Base-by-base conservation (phyloP, 2,329 filamentous ascomycete species). In the Cladosporium phlei region DNA sequence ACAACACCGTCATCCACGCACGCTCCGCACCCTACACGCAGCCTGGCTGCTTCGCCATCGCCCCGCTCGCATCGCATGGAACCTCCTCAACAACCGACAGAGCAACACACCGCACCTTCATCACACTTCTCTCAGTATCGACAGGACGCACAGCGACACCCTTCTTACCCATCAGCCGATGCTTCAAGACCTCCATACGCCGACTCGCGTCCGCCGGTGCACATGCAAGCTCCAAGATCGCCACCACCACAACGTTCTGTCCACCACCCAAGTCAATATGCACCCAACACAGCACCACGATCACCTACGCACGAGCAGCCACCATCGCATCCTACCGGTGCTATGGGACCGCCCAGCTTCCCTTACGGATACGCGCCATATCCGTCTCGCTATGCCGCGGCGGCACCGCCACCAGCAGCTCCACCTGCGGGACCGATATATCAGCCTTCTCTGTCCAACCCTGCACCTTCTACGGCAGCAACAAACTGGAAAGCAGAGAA, bases 291-390 rank as follows among this genome's bases (percentile, higher is more conserved):
- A 16, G 24, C 53, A 16, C 50, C 51, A 20, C 58, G 62, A 11
- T 55, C 67, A 5, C 55, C 67, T 2, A 51, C 57, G 2, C 66
- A 66, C 54, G 68, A 72, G 32, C 58, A 64, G 10, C 57, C 62
- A 10, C 54, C 66, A 30, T 60, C 62, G 16, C 62, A 65, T 32
- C 55, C 52, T 3, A 29, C 66, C 37, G 62, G 59, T 21, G 56
- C 68, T 5, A 68, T 68, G 64, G 66, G 62, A 34, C 64, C 62
- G 20, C 64, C 66, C 24, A 54, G 50, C 37, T 55, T 62, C 40
- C 53, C 61, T 6, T 64, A 64, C 30, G 65, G 66, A 12, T 73
- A 72, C 47, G 58, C 63, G 3, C 66, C 67, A 21, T 71, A 71
- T 50, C 59, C 67, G 2, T 55, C 67, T 4, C 61, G 64, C 37